Evolutionary conservation across 257 asterid genomes (phyloP).

Genomic region (Cynanchum wilfordii): DNA sequence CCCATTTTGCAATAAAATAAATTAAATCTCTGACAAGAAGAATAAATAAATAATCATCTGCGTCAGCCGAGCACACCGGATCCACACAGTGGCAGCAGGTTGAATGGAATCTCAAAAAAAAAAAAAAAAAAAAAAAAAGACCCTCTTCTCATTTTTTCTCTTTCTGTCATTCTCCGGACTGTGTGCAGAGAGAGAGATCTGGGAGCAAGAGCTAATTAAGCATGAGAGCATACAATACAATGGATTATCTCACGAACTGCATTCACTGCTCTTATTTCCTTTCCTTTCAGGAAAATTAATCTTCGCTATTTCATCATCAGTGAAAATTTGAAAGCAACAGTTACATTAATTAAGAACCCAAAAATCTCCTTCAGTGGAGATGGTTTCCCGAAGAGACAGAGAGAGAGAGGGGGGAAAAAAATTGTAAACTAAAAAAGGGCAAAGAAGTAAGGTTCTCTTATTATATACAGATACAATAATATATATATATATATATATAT

Average conservation of each 20-base stretch:
- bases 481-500: not conserved
- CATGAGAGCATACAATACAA: not conserved
- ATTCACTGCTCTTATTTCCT: too few species aligned
- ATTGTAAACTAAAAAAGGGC: not conserved
- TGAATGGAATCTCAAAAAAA: slow-evolving; percentile 9
- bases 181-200: slow-evolving; percentile 2
- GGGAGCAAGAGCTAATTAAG: not conserved
- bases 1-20: slow-evolving; percentile 1
- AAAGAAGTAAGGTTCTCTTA: not conserved
- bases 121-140: too few species aligned
- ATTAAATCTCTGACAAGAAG: slow-evolving; percentile 10
- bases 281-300: not conserved
- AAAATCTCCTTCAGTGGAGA: slow-evolving; percentile 5
- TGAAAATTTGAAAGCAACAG: not conserved
- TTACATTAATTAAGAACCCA: not conserved
- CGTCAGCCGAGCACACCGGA: slow-evolving; percentile 34
- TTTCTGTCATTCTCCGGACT: slow-evolving; percentile 1
- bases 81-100: slow-evolving; percentile 27
- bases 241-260: not conserved
- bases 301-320: not conserved
- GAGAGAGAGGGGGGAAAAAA: not conserved
- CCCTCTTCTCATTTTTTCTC: not conserved
- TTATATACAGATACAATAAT: slow-evolving; percentile 14
- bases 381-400: not conserved
- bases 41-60: slow-evolving; percentile 1